Percentiles rank a stretch among this genome's conserved stretches.
Conservation (phyloP, 179 eudicot species). For the Drosera spatulata region DNA sequence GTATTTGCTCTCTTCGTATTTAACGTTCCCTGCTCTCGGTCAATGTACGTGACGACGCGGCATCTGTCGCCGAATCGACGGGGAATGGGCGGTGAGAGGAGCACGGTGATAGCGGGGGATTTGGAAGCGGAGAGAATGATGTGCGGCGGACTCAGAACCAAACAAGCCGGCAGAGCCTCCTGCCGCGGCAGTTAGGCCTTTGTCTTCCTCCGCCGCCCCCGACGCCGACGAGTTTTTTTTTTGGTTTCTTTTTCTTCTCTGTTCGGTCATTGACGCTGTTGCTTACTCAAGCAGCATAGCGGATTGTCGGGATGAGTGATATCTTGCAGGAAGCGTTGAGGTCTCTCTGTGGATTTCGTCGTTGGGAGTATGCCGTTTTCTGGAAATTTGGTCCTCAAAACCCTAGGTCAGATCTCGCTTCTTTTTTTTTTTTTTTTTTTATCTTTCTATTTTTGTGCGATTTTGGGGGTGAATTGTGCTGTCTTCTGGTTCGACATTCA, state of each 20-base stretch:
- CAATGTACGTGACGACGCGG: not conserved
- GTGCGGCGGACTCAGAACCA: constrained; percentile 76
- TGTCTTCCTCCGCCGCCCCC: not conserved
- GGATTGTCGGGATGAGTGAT: constrained; percentile 45
- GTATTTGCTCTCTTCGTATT: constrained; percentile 4
- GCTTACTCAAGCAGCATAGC: no score
- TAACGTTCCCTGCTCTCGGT: constrained; percentile 4
- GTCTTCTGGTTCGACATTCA: not conserved
- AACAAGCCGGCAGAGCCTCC: constrained; percentile 96
- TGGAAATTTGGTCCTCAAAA: constrained; percentile 93
- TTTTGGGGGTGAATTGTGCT: not conserved
- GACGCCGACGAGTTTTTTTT: not conserved
- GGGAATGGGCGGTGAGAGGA: constrained; percentile 35
- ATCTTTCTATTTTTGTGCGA: not conserved
- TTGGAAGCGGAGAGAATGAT: constrained; percentile 77
- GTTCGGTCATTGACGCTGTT: no score
- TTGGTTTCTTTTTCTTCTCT: not conserved
- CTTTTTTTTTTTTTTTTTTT: not conserved
- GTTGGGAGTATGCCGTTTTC: constrained; percentile 92
- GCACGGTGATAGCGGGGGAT: constrained; percentile 18
- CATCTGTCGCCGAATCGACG: not conserved
- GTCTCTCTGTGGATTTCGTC: constrained; percentile 75
- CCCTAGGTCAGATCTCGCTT: constrained; percentile 47
- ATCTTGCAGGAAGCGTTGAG: constrained; percentile 76
- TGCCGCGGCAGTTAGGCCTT: constrained; percentile 84